phyloP scores from a whole-genome alignment of 352 stramenopile genomes.

The Phytophthora pinifolia region DNA sequence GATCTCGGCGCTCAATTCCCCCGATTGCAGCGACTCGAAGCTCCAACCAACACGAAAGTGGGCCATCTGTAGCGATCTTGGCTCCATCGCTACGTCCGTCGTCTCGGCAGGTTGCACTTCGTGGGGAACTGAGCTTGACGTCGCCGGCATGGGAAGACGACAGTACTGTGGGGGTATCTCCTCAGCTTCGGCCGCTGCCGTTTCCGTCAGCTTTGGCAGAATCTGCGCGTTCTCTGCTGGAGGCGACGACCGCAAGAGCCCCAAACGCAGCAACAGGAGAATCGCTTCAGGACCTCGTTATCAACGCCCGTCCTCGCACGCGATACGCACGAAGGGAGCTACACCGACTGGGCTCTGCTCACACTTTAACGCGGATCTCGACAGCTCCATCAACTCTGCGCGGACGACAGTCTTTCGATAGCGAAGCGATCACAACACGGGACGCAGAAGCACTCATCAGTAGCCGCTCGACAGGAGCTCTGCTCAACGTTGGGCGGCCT shows the following conservation, averaged over 20 bases:
- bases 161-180: slow-evolving; percentile 5
- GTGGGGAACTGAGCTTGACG: slow-evolving; percentile 29
- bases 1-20: slow-evolving; percentile 4
- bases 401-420: slow-evolving; percentile 9
- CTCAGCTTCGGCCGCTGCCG: slow-evolving; percentile 14
- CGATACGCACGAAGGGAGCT: slow-evolving; percentile 56
- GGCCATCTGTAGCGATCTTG: not conserved
- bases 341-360: slow-evolving; percentile 28
- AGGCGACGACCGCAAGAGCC: slow-evolving; percentile 10
- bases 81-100: slow-evolving; percentile 11
- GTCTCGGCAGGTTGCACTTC: slow-evolving; percentile 41
- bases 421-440: not conserved
- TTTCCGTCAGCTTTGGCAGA: slow-evolving; percentile 15
- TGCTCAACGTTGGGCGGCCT: slow-evolving; percentile 7
- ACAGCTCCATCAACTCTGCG: slow-evolving; percentile 19
- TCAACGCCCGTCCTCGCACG: slow-evolving; percentile 50
- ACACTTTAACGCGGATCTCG: slow-evolving; percentile 38
- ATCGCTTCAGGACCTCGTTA: slow-evolving; percentile 21
- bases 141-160: slow-evolving; percentile 22
- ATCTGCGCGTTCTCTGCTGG: slow-evolving; percentile 8
- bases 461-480: slow-evolving; percentile 8
- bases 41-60: slow-evolving; percentile 28
- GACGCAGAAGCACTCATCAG: not conserved
- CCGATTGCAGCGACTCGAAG: slow-evolving; percentile 9
- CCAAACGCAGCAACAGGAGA: slow-evolving; percentile 2